These are phyloP conservation scores for Coemansia sp. DNA, from an alignment of 192 early-diverging fungal genomes.

Conservation along the genomic window DNA sequence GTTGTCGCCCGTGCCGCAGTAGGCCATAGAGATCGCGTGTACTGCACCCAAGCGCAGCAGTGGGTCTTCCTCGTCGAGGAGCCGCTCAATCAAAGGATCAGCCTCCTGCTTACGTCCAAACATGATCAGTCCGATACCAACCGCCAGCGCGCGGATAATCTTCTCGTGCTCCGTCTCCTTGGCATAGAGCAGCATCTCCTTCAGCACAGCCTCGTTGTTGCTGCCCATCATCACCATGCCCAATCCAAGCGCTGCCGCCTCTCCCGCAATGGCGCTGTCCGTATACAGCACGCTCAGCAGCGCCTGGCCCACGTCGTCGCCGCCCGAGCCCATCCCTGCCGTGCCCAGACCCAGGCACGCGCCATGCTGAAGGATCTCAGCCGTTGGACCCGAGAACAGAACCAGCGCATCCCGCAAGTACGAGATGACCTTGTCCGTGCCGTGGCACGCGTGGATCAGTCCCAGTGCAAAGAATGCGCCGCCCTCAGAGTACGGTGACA, in stretches of 20 bases:
- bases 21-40: slow-evolving; percentile 97
- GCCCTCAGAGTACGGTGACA: slow-evolving; percentile 92
- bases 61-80: slow-evolving; percentile 91
- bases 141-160: slow-evolving; percentile 95
- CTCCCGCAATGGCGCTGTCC: slow-evolving; percentile 96
- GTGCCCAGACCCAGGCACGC: slow-evolving; percentile 94
- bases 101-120: slow-evolving; percentile 96
- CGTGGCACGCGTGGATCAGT: slow-evolving; percentile 96
- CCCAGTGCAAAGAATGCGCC: slow-evolving; percentile 98
- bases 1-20: slow-evolving; percentile 97
- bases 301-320: slow-evolving; percentile 85
- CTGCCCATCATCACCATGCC: slow-evolving; percentile 98
- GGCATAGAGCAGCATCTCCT: slow-evolving; percentile 97
- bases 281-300: slow-evolving; percentile 88
- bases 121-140: slow-evolving; percentile 96
- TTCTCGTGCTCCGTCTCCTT: slow-evolving; percentile 99
- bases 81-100: slow-evolving; percentile 84
- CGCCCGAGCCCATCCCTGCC: slow-evolving; percentile 95
- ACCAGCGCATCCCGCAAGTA: slow-evolving; percentile 85
- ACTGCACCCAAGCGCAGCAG: slow-evolving; percentile 96
- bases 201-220: slow-evolving; percentile 75
- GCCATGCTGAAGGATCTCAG: slow-evolving; percentile 95
- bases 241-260: slow-evolving; percentile 96
- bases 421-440: slow-evolving; percentile 71
- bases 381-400: slow-evolving; percentile 64